Evolutionary conservation across 371 early-diverging fungal genomes (phyloP).

Genomic region (Nematocida sp.): DNA sequence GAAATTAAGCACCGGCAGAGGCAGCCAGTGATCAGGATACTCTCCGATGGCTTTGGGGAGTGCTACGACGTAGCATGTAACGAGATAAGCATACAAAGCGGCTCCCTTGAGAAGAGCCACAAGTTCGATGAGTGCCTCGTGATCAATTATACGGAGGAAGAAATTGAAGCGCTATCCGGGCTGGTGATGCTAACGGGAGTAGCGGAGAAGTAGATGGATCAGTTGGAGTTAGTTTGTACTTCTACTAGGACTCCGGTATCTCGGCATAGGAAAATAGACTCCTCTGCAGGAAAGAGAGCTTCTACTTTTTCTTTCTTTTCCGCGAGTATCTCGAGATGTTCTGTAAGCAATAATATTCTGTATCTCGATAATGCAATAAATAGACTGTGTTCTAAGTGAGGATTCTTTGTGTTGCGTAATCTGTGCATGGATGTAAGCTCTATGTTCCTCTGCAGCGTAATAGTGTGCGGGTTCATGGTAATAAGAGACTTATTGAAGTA

Average conservation of each 20-base stretch:
- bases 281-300: neutral
- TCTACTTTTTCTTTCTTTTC: neutral
- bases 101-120: neutral
- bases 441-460: neutral
- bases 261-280: conserved; percentile 7
- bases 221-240: neutral
- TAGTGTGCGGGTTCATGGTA: neutral
- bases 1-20: conserved; percentile 54
- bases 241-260: conserved; percentile 13
- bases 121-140: conserved; percentile 49
- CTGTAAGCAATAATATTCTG: conserved; percentile 17
- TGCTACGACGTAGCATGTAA: conserved; percentile 45
- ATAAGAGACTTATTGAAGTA: conserved; percentile 20
- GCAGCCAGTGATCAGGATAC: conserved; percentile 22
- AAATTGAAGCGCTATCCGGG: conserved; percentile 54
- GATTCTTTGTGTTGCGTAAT: neutral
- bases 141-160: conserved; percentile 51
- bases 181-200: conserved; percentile 40
- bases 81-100: conserved; percentile 44
- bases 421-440: neutral
- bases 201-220: neutral
- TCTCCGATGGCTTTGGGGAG: conserved; percentile 19
- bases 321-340: conserved; percentile 7
- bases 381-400: conserved; percentile 4
- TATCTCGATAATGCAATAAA: conserved; percentile 40